A percentile compares a stretch with the other conserved stretches of the same genome.
phyloP scores from a whole-genome alignment of 805 yeast genomes.

The Wickerhamiella slavikovae region DNA sequence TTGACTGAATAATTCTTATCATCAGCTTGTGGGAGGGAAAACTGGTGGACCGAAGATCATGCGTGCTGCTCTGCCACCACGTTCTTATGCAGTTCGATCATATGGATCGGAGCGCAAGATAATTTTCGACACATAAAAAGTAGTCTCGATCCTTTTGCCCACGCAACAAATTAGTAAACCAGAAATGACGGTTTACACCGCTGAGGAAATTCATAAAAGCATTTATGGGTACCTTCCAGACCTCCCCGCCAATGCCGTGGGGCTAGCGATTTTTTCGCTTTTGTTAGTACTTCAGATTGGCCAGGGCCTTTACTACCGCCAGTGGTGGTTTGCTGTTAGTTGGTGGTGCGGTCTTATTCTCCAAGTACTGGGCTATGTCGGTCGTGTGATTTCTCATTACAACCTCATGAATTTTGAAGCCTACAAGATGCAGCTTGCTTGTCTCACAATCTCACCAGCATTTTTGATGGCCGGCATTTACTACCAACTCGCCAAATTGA shows the following conservation, averaged over 20 bases:
- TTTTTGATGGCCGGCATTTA: constrained; percentile 67
- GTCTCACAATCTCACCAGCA: constrained; percentile 57
- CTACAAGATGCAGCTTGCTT: constrained; percentile 41
- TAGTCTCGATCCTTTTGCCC: too few species aligned
- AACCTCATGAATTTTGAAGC: constrained; percentile 16
- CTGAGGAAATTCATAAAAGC: too few species aligned
- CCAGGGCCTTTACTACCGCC: background rate
- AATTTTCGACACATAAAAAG: too few species aligned
- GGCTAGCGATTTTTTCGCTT: background rate
- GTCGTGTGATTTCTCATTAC: constrained; percentile 28
- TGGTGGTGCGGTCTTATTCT: constrained; percentile 24
- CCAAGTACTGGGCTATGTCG: constrained; percentile 48
- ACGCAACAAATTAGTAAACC: too few species aligned
- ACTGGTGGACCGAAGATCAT: too few species aligned
- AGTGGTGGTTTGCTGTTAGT: constrained; percentile 20
- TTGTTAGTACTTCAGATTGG: background rate
- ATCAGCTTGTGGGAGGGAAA: too few species aligned
- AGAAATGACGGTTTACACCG: too few species aligned
- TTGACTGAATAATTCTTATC: too few species aligned
- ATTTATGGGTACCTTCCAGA: background rate
- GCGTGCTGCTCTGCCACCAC: too few species aligned
- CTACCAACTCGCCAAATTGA: constrained; percentile 40
- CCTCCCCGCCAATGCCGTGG: background rate
- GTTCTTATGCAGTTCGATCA: too few species aligned
- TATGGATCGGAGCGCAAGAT: too few species aligned